phyloP scores from a whole-genome alignment of 2,329 filamentous ascomycete species.

The Penicillium paneum region DNA sequence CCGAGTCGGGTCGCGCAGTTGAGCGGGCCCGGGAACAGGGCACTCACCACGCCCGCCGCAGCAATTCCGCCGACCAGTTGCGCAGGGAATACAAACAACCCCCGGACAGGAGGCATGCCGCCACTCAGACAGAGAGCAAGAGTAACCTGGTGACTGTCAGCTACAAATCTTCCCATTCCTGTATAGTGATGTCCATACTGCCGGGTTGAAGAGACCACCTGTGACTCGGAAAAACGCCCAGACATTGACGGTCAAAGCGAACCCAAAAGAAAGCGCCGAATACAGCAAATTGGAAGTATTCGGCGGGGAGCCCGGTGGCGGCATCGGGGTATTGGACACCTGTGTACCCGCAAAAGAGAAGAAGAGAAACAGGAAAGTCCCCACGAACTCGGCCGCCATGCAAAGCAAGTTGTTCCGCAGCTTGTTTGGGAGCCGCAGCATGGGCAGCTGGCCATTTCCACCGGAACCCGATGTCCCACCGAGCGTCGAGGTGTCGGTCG shows the following conservation, averaged over 20 bases:
- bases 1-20: conserved; percentile 57
- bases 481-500: conserved; percentile 12
- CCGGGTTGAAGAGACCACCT: conserved; percentile 53
- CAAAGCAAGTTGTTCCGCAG: conserved; percentile 48
- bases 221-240: conserved; percentile 55
- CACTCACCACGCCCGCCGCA: conserved; percentile 56
- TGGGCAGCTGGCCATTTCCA: conserved; percentile 28
- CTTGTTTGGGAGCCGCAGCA: conserved; percentile 34
- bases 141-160: conserved; percentile 45
- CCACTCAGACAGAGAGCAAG: conserved; percentile 59
- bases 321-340: conserved; percentile 42
- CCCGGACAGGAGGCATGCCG: conserved; percentile 54
- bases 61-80: conserved; percentile 60
- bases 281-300: conserved; percentile 42
- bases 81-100: conserved; percentile 51
- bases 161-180: not conserved
- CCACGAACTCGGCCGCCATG: conserved; percentile 50
- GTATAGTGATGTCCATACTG: conserved; percentile 29
- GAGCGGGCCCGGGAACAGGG: conserved; percentile 57
- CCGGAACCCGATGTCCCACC: not conserved
- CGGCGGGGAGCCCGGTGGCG: conserved; percentile 30
- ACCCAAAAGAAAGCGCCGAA: conserved; percentile 45
- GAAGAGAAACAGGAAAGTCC: conserved; percentile 52
- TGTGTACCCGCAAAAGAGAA: conserved; percentile 49
- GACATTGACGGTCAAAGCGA: conserved; percentile 51